Base-by-base conservation (phyloP, 1,284 basidiomycete genomes). In the Pseudozyma hubeiensis region DNA sequence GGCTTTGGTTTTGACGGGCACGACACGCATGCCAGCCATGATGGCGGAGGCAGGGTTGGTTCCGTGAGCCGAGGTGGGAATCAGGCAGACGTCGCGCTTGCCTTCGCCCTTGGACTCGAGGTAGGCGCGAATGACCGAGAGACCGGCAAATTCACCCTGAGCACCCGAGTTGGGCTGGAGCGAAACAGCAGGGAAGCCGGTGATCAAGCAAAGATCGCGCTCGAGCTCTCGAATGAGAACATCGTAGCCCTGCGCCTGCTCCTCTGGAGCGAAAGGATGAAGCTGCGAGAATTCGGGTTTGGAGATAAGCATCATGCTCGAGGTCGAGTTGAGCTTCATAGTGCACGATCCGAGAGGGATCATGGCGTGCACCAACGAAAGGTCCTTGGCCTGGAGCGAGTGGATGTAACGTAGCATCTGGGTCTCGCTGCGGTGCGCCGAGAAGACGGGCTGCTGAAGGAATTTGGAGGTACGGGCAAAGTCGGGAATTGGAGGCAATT, bases 141-240 rank as follows among this genome's bases (percentile, higher is more conserved):
- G 89, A 31, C 96, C 96, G 39, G 96, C 90, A 81, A 95, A 99
- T 87, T 99, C 96, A 46, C 96, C 96, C 71, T 88, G 93, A 13
- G 96, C 96, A 64, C 96, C 96, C 29, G 95, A 98, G 86, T 99
- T 99, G 57, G 96, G 96, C 85, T 99, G 96, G 35, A 99, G 88
- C 5, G 94, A 96, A 72, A 94, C 94, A 16, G 94, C 91, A 70
- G 93, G 90, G 87, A 98, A 97, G 30, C 96, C 96, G 14, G 96
- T 99, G 73, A 98, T 93, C 80, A 89, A 91, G 87, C 93, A 94
- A 4, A 99, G 88, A 86, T 98, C 94, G 16, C 88, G 86, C 84
- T 96, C 93, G 53, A 99, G 88, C 87, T 99, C 96, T 88, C 92
- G 75, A 84, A 98, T 92, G 58, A 98, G 88, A 66, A 89, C 87